Evolutionary conservation across 2,329 filamentous ascomycete genomes (phyloP).

Genomic region (Aspergillus jensenii): DNA sequence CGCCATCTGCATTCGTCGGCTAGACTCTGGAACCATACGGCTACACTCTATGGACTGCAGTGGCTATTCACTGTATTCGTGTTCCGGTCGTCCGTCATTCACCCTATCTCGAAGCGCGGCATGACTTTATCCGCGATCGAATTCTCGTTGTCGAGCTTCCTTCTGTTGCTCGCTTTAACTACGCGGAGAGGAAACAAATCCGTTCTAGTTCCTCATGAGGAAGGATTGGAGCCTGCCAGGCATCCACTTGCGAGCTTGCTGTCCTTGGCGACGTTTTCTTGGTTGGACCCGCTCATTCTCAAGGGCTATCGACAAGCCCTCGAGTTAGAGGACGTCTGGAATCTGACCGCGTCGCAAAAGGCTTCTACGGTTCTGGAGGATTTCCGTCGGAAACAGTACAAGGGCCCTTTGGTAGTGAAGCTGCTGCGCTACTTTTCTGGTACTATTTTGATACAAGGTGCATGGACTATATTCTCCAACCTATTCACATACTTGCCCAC

Average conservation of each 20-base stretch:
- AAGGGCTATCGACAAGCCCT: conserved; percentile 82
- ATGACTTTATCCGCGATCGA: conserved; percentile 68
- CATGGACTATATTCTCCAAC: conserved; percentile 76
- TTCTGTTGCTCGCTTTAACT: conserved; percentile 73
- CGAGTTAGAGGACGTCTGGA: conserved; percentile 87
- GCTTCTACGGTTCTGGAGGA: conserved; percentile 75
- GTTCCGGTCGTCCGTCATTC: conserved; percentile 82
- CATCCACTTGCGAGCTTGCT: conserved; percentile 87
- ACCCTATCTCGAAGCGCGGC: conserved; percentile 64
- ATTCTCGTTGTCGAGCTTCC: conserved; percentile 71
- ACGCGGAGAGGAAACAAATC: conserved; percentile 91
- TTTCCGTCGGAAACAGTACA: conserved; percentile 84
- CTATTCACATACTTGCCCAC: conserved; percentile 90
- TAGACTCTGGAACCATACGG: conserved; percentile 89
- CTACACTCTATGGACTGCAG: conserved; percentile 74
- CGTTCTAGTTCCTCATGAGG: conserved; percentile 85
- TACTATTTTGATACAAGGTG: conserved; percentile 71
- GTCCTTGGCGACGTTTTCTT: conserved; percentile 82
- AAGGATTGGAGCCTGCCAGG: conserved; percentile 78
- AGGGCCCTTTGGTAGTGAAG: conserved; percentile 74
- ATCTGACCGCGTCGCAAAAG: conserved; percentile 83
- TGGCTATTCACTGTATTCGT: conserved; percentile 76
- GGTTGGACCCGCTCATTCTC: conserved; percentile 88
- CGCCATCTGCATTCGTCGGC: conserved; percentile 66
- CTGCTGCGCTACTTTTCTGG: conserved; percentile 81